Base-by-base conservation (phyloP, 169 alveolate species). In the Theileria annulata region DNA sequence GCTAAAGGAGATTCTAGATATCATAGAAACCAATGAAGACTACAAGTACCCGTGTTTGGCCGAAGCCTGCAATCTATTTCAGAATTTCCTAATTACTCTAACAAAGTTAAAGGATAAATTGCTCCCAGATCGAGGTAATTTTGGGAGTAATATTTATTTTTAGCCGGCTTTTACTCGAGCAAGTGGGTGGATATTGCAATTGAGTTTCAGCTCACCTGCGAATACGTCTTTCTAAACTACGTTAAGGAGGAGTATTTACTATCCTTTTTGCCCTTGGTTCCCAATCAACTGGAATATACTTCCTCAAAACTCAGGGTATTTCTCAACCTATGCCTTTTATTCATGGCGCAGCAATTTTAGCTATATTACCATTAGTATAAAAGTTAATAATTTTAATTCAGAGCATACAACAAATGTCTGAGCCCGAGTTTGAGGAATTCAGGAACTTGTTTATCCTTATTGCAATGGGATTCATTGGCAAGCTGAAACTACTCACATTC, bases 171-270 rank as follows among this genome's bases (percentile, higher is more conserved):
- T 27, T 88, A 80, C 69, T 74, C 77, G 21, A 37, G 59, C 42
- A 66, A 80, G n/a, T 90, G 94, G 94, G 75, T 86, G 62, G 56
- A 60, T 27, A 82, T 83, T 48, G 94, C 94, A 56, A 5, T 68
- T 25, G 82, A 82, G 51, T 79, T 84, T 27, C 92, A 82, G 48
- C 49, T 27, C 54, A 79, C 59, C 59, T 86, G 94, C 71, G 94
- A 90, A 72, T 72, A 82, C 71, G 59, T 84, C n/a, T 79, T 90
- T 68, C 25, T 60, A 27, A 68, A 58, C 48, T 77, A 79, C 67
- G 75, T 62, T 71, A 76, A 80, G 25, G 60, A 80, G 66, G 30
- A 60, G 23, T 62, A 75, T 62, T 49, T 75, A 59, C 64, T 63
- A 28, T 66, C 71, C 0, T 42, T 80, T 33, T 71, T 74, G 56